These are phyloP conservation scores for Deinandra increscens DNA, from an alignment of 129 eudicot genomes.

Conservation along the genomic window DNA sequence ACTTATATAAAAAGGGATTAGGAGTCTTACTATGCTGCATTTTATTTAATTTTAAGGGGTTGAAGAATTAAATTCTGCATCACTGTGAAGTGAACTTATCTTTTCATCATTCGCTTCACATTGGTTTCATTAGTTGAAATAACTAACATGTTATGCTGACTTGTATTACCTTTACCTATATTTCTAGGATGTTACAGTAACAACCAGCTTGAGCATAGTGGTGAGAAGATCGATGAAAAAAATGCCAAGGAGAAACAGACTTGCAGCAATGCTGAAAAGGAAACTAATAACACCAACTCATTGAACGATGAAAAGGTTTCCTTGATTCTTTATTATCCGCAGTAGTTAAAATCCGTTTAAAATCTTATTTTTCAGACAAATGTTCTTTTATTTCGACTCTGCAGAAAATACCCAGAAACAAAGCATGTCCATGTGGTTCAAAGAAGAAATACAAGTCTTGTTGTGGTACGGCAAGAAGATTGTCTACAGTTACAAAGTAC, in stretches of 20 bases:
- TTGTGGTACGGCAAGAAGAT: constrained; percentile 71
- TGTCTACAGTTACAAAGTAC: constrained; percentile 62
- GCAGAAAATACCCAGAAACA: constrained; percentile 78
- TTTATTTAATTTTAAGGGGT: no score
- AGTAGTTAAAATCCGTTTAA: not conserved
- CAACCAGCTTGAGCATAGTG: constrained; percentile 32
- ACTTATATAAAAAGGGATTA: no score
- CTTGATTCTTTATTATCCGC: not conserved
- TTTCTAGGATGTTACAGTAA: constrained; percentile 38
- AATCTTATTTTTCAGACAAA: not conserved
- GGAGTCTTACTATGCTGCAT: no score
- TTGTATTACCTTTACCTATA: constrained; percentile 5
- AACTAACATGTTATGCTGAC: not conserved
- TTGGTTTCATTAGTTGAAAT: not conserved
- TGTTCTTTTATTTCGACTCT: not conserved
- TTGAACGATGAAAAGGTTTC: constrained; percentile 61
- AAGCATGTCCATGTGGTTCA: constrained; percentile 90
- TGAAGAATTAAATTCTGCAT: no score
- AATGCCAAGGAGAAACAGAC: constrained; percentile 28
- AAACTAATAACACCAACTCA: constrained; percentile 27
- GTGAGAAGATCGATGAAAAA: constrained; percentile 28
- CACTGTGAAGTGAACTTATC: no score
- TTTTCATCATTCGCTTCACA: no score
- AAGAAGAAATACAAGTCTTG: constrained; percentile 92
- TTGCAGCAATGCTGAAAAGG: constrained; percentile 33